These are phyloP conservation scores for Botrytis medusae DNA, from an alignment of 2,329 filamentous ascomycete species.

Conservation along the genomic window DNA sequence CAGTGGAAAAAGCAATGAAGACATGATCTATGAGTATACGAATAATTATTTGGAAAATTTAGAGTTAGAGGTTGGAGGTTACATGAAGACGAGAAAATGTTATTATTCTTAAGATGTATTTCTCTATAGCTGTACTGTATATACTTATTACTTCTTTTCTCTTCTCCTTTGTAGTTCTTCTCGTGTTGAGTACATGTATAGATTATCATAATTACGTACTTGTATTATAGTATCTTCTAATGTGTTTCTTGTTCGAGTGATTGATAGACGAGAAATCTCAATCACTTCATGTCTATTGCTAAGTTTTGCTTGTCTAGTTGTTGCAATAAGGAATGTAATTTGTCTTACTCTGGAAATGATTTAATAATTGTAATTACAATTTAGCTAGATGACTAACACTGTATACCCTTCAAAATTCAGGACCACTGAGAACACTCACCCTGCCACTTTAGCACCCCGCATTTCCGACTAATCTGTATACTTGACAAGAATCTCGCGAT, in stretches of 20 bases:
- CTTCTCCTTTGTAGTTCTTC: neutral
- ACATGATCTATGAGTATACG: neutral
- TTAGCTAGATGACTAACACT: neutral
- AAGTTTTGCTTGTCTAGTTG: neutral
- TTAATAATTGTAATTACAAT: accelerated
- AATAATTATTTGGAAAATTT: neutral
- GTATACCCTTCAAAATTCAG: neutral
- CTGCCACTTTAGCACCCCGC: neutral
- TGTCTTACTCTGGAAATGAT: accelerated
- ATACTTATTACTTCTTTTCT: neutral
- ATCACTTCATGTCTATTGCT: accelerated
- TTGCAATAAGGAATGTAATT: neutral
- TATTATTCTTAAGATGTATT: neutral
- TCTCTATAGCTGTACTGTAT: neutral
- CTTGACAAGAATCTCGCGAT: too few relatives aligned
- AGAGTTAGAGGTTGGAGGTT: neutral
- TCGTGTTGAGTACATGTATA: neutral
- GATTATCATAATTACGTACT: neutral
- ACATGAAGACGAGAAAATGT: neutral
- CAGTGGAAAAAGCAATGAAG: neutral
- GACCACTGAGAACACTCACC: neutral
- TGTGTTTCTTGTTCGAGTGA: neutral
- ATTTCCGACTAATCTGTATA: too few relatives aligned
- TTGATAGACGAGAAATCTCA: neutral
- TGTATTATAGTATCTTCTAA: neutral